Conservation (phyloP, 2,329 filamentous ascomycete genomes). For the Colletotrichum lini region DNA sequence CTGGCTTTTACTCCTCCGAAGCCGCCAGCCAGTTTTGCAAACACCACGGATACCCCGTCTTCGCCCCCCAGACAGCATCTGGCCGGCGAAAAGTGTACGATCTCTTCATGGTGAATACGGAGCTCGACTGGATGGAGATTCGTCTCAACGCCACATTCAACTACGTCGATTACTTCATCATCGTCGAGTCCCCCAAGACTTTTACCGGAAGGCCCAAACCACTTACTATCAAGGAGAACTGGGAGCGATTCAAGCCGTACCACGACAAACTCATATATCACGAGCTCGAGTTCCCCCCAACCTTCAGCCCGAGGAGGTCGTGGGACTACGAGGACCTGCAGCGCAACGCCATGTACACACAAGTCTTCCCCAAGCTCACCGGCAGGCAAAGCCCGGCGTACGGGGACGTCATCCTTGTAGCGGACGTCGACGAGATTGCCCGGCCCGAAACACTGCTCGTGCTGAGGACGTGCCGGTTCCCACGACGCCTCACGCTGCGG, state of each 20-base stretch:
- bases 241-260: constrained; percentile 66
- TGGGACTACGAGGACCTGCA: constrained; percentile 69
- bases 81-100: constrained; percentile 69
- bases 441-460: constrained; percentile 64
- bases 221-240: constrained; percentile 67
- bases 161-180: constrained; percentile 75
- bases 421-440: constrained; percentile 73
- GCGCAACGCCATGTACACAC: constrained; percentile 70
- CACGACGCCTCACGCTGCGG: constrained; percentile 65
- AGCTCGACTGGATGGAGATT: constrained; percentile 77
- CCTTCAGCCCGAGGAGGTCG: constrained; percentile 45
- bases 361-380: constrained; percentile 66
- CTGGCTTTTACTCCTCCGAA: constrained; percentile 49
- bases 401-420: constrained; percentile 71
- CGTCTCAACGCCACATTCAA: constrained; percentile 71
- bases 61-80: constrained; percentile 44
- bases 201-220: constrained; percentile 72
- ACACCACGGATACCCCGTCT: constrained; percentile 52
- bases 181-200: constrained; percentile 71
- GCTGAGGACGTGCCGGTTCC: constrained; percentile 67
- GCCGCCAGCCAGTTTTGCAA: constrained; percentile 50
- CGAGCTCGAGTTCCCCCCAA: constrained; percentile 44
- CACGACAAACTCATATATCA: constrained; percentile 73
- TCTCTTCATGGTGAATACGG: constrained; percentile 73
- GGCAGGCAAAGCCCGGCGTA: constrained; percentile 57